Evolutionary conservation across 192 early-diverging fungal genomes (phyloP).

Genomic region (Linnemannia hyalina): DNA sequence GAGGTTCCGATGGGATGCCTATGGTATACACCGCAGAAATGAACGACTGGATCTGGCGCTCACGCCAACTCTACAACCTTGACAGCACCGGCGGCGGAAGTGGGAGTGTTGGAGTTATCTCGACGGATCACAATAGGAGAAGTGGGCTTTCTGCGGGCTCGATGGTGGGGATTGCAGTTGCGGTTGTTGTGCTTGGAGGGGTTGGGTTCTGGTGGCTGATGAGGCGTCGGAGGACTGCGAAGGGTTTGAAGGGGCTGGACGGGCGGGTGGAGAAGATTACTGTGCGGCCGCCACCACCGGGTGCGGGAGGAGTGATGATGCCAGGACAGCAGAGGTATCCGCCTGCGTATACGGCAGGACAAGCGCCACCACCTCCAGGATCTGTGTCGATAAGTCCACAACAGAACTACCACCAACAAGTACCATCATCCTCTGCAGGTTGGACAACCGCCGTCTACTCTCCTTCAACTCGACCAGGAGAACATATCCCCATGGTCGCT

Average conservation of each 20-base stretch:
- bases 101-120: background rate
- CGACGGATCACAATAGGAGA: background rate
- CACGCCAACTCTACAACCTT: background rate
- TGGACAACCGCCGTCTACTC: background rate
- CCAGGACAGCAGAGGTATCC: background rate
- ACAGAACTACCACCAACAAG: background rate
- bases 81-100: background rate
- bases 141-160: slow-evolving; percentile 2
- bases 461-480: background rate
- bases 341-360: background rate
- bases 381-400: background rate
- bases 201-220: background rate
- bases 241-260: background rate
- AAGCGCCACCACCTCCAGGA: background rate
- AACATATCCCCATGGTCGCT: background rate
- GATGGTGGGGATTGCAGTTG: background rate
- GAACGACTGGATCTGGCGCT: background rate
- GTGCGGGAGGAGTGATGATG: background rate
- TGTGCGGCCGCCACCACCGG: background rate
- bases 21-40: background rate
- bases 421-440: background rate
- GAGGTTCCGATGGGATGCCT: background rate
- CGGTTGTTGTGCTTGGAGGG: background rate
- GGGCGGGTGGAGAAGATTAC: background rate
- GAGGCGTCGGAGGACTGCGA: background rate